A percentile compares a stretch with the other conserved stretches of the same genome.
Conservation (phyloP, 2,329 filamentous ascomycete genomes). For the Aspergillus niger region DNA sequence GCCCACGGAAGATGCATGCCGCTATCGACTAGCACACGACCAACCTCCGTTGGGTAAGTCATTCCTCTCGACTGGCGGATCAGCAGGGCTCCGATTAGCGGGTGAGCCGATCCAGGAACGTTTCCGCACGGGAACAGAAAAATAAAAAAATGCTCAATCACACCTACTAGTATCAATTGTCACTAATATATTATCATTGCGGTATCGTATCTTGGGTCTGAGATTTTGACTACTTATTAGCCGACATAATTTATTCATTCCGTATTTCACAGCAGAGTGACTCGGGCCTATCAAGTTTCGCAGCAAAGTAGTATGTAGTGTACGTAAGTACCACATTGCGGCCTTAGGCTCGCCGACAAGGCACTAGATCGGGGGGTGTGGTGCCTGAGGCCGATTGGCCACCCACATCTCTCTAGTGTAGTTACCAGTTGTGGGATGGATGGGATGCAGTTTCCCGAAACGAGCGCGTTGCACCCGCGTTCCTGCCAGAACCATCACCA, state of each 20-base stretch:
- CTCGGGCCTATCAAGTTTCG: not conserved
- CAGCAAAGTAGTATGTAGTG: not conserved
- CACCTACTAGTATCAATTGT: not conserved
- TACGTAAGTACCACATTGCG: not conserved
- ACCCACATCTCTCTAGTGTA: not conserved
- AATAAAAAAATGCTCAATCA: conserved; percentile 3
- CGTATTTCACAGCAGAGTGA: not conserved
- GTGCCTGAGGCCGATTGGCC: not conserved
- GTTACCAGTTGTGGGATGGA: too few species aligned
- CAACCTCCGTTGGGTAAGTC: conserved; percentile 15
- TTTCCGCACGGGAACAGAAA: conserved; percentile 14
- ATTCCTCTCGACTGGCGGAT: conserved; percentile 20
- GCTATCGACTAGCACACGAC: conserved; percentile 7
- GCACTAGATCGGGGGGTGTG: not conserved
- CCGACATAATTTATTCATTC: too few species aligned
- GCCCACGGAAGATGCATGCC: conserved; percentile 1
- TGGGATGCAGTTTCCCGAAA: conserved; percentile 14
- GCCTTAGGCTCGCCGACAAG: not conserved
- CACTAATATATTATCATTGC: not conserved
- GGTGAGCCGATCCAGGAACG: conserved; percentile 25
- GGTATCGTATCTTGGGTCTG: not conserved
- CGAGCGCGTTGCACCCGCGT: conserved; percentile 15
- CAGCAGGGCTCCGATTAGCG: conserved; percentile 21
- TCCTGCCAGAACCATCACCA: conserved; percentile 1
- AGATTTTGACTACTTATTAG: too few species aligned